A percentile compares a stretch with the other conserved stretches of the same genome.
Evolutionary conservation across 495 filamentous ascomycete species (phyloP).

Genomic region (Penicillium cosmopolitanum): DNA sequence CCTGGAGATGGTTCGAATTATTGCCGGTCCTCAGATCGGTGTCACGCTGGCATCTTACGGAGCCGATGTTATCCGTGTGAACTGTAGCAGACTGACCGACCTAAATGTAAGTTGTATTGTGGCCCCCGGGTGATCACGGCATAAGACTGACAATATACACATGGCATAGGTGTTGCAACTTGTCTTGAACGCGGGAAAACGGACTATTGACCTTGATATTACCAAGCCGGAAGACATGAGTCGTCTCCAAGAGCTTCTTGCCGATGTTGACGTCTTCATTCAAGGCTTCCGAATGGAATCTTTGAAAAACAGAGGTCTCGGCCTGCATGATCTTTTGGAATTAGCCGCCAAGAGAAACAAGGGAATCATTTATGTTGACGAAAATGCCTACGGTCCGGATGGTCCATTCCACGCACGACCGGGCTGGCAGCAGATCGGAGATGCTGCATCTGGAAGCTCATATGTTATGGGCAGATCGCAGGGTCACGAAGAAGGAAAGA

Average conservation of each 20-base stretch:
- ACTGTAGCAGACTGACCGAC: conserved; percentile 54
- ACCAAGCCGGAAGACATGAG: conserved; percentile 45
- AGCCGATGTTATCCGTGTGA: conserved; percentile 63
- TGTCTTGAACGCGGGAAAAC: conserved; percentile 58
- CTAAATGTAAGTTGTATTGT: conserved; percentile 18
- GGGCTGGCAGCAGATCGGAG: conserved; percentile 54
- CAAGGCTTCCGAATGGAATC: conserved; percentile 57
- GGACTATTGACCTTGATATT: conserved; percentile 58
- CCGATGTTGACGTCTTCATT: conserved; percentile 59
- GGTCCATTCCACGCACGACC: conserved; percentile 37
- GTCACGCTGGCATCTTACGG: conserved; percentile 58
- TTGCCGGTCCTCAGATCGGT: conserved; percentile 58
- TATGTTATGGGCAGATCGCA: conserved; percentile 40
- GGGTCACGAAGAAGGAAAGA: conserved; percentile 62
- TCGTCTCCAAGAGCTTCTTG: conserved; percentile 48
- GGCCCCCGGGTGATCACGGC: neutral
- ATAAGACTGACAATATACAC: neutral
- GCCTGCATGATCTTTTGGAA: conserved; percentile 49
- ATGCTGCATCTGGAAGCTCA: conserved; percentile 34
- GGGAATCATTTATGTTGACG: conserved; percentile 64
- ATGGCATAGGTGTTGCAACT: conserved; percentile 40
- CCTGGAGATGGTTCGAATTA: conserved; percentile 60
- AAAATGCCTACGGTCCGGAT: conserved; percentile 64
- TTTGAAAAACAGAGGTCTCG: conserved; percentile 56
- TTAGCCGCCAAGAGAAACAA: conserved; percentile 46